Percentiles rank a stretch among this genome's conserved stretches.
phyloP scores from a whole-genome alignment of 2,329 filamentous ascomycete genomes.

The Clonostachys rosea region DNA sequence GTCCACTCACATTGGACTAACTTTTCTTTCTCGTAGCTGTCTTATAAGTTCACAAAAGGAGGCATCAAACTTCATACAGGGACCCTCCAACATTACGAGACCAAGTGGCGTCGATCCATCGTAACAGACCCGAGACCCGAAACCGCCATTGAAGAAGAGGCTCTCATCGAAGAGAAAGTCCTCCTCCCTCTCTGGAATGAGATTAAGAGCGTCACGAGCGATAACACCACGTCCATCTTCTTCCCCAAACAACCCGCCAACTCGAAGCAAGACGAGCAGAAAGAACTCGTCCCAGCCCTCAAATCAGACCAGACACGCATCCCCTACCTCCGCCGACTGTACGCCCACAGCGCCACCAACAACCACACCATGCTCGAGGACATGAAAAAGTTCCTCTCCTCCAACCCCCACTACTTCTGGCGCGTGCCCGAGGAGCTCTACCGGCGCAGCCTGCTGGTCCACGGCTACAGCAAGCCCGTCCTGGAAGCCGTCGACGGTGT shows the following conservation, averaged over 20 bases:
- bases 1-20: not conserved
- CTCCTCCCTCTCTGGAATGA: not conserved
- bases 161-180: not conserved
- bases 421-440: slow-evolving; percentile 22
- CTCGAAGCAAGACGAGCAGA: not conserved
- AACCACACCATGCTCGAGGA: slow-evolving; percentile 15
- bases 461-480: not conserved
- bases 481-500: slow-evolving; percentile 17
- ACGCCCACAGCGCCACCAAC: slow-evolving; percentile 10
- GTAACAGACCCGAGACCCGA: not conserved
- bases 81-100: slow-evolving; percentile 69
- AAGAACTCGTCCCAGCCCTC: not conserved
- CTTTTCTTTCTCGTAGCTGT: slow-evolving; percentile 48
- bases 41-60: slow-evolving; percentile 84
- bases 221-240: not conserved
- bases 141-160: not conserved
- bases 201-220: not conserved
- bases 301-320: not conserved
- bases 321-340: not conserved
- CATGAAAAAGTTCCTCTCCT: slow-evolving; percentile 11
- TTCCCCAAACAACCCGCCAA: not conserved
- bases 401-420: slow-evolving; percentile 32
- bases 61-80: slow-evolving; percentile 78
- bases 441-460: slow-evolving; percentile 11
- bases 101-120: not conserved